Evolutionary conservation across 768 basidiomycete genomes (phyloP).

Genomic region (Termitomyces sp.): DNA sequence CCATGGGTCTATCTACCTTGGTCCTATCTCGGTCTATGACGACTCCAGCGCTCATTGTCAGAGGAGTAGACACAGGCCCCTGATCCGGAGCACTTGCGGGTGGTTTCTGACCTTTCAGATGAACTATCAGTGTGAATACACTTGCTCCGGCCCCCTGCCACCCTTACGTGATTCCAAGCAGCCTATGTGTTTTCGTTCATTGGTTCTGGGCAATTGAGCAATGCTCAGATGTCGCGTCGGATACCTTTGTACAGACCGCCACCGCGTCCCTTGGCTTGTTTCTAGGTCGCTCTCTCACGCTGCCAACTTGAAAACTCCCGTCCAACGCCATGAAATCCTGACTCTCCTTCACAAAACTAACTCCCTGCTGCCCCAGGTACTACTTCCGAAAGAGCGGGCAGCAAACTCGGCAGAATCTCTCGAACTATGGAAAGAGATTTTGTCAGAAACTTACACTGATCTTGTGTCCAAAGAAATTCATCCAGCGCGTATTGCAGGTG

Average conservation of each 20-base stretch:
- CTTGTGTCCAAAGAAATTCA: constrained; percentile 23
- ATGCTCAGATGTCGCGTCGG: constrained; percentile 15
- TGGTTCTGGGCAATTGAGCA: not conserved
- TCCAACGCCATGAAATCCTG: constrained; percentile 23
- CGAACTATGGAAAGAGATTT: constrained; percentile 41
- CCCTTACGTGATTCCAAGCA: constrained; percentile 1
- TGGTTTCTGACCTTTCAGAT: not conserved
- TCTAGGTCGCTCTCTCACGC: not conserved
- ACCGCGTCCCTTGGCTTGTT: not conserved
- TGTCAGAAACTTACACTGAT: constrained; percentile 29
- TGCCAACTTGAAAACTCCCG: not conserved
- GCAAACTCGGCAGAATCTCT: constrained; percentile 19
- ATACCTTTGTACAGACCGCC: not conserved
- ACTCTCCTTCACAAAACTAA: constrained; percentile 45
- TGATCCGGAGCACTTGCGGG: not conserved
- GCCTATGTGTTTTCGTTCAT: not conserved
- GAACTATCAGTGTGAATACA: not conserved
- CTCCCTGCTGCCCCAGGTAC: constrained; percentile 38
- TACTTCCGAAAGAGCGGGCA: constrained; percentile 17
- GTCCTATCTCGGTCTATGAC: not conserved
- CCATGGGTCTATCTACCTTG: not conserved
- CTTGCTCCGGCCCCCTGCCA: not conserved
- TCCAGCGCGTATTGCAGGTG: constrained; percentile 44
- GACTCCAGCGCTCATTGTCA: not conserved
- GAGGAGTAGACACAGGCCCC: too few species aligned